A percentile compares a stretch with the other conserved stretches of the same genome.
Evolutionary conservation across 2,329 filamentous ascomycete species (phyloP).

Genomic region (Stagonosporopsis rhizophila): DNA sequence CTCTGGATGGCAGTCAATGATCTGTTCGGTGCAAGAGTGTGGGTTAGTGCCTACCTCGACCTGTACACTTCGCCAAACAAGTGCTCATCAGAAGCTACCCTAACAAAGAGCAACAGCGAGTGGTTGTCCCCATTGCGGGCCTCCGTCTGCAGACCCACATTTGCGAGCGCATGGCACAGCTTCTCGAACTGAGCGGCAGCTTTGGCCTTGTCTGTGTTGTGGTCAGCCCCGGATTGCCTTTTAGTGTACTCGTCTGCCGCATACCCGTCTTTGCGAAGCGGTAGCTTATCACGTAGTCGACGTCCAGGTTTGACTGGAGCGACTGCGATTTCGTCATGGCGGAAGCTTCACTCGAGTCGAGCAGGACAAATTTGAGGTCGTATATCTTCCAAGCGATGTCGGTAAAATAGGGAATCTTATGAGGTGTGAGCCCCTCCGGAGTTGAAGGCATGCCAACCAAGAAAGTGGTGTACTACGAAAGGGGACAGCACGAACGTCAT

Average conservation of each 20-base stretch:
- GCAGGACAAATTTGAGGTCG: conserved; percentile 28
- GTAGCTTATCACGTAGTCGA: conserved; percentile 90
- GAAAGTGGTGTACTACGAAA: conserved; percentile 38
- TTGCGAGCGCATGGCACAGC: conserved; percentile 76
- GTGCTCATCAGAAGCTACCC: conserved; percentile 76
- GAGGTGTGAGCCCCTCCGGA: conserved; percentile 21
- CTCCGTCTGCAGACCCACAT: conserved; percentile 84
- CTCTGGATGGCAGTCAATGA: conserved; percentile 57
- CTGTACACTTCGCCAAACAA: conserved; percentile 83
- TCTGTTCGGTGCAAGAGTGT: not conserved
- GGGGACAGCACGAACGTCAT: conserved; percentile 38
- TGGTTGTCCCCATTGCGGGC: conserved; percentile 79
- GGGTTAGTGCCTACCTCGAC: conserved; percentile 62
- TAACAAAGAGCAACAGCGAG: conserved; percentile 83
- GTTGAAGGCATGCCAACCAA: conserved; percentile 30
- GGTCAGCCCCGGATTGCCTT: conserved; percentile 22
- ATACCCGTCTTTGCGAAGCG: conserved; percentile 72
- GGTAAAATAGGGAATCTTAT: conserved; percentile 29
- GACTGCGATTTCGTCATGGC: conserved; percentile 50
- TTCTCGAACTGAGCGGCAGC: conserved; percentile 79
- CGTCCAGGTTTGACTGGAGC: conserved; percentile 66
- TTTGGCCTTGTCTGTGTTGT: conserved; percentile 65
- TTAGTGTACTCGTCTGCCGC: conserved; percentile 21
- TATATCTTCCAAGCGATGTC: conserved; percentile 28
- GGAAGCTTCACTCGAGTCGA: conserved; percentile 28